Base-by-base conservation (phyloP, 768 basidiomycete genomes). In the Mycena amicta region DNA sequence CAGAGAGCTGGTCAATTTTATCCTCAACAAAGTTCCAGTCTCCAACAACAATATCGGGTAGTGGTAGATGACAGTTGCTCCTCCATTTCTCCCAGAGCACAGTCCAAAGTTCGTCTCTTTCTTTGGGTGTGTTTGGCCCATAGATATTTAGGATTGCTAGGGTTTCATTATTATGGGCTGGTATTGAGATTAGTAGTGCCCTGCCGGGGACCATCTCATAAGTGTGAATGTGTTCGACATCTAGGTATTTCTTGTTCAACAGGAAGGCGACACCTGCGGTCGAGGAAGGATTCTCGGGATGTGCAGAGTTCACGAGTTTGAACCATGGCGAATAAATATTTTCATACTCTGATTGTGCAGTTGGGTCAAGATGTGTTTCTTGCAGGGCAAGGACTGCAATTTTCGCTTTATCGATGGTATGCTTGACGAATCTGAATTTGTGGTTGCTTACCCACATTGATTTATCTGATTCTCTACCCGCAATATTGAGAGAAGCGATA, bases 291-390 rank as follows among this genome's bases (percentile, higher is more conserved):
- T 52, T 20, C 0, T 0, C 41, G 2, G 50, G 63, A 26, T 62
- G 45, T 1, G 28, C 23, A 0, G 58, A 57, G 47, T 43, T 55
- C 3, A 59, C 5, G 1, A 68, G 22, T 40, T 33, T 40, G 3
- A 66, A 6, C 12, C 50, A 16, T 1, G 40, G 3, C 11, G 50
- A 0, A 29, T 46, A 66, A 0, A 52, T 29, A 4, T 27, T 50
- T 20, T 26, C 13, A 28, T 6, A 28, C 37, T 37, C 13, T 6
- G 25, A 31, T 54, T 30, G 39, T 28, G 58, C 49, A 39, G 33
- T 18, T n/a, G 50, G 6, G 27, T 31, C 47, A 0, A 68, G 50
- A 52, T 70, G 68, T 1, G 66, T 64, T 49, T 70, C 68, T 23
- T 67, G 63, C 0, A 70, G 1, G 1, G 52, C 57, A 11, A 70